A percentile compares a stretch with the other conserved stretches of the same genome.
Evolutionary conservation across 148 eudicot species (phyloP).

Genomic region (Polygonum aviculare): DNA sequence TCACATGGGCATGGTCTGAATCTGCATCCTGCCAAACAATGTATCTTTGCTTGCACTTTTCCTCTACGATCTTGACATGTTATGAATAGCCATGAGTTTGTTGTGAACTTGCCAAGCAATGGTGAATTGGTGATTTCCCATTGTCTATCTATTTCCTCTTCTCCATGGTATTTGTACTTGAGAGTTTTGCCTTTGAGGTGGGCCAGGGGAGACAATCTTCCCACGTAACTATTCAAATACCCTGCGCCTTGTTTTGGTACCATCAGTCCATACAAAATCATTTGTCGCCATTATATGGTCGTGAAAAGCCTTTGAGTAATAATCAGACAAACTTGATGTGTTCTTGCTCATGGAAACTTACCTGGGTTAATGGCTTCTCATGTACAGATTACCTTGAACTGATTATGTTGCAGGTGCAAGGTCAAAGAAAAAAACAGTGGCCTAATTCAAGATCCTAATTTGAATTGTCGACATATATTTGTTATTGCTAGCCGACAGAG

Average conservation of each 20-base stretch:
- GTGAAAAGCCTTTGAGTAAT: background rate
- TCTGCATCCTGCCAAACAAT: background rate
- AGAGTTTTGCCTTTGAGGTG: background rate
- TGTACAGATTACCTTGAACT: background rate
- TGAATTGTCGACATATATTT: too few species aligned
- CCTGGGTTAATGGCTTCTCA: background rate
- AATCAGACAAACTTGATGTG: background rate
- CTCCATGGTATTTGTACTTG: background rate
- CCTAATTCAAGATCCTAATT: too few species aligned
- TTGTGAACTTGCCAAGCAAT: background rate
- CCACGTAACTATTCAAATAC: background rate
- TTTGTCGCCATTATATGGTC: background rate
- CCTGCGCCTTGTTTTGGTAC: background rate
- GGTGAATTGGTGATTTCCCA: background rate
- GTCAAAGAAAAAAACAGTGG: too few species aligned
- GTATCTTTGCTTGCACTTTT: background rate
- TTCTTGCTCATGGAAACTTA: background rate
- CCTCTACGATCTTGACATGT: background rate
- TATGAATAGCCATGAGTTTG: background rate
- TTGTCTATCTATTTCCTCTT: background rate
- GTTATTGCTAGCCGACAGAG: background rate
- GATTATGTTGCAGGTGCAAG: too few species aligned
- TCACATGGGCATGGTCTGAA: background rate
- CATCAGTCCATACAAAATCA: background rate
- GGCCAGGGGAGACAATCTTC: background rate